Conservation (phyloP, 345 rosid species). For the Trapa bicornis region DNA sequence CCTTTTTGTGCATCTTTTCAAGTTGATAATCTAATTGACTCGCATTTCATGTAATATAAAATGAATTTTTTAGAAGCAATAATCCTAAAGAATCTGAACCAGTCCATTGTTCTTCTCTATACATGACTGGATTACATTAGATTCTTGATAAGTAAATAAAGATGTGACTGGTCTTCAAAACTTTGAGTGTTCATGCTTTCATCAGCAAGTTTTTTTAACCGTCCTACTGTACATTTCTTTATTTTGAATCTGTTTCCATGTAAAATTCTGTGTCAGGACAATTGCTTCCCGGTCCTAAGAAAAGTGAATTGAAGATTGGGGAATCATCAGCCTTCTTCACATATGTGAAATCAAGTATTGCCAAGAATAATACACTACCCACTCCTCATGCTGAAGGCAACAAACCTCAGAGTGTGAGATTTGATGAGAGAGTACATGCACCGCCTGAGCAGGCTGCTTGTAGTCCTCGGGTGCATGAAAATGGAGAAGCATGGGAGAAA, state of each 20-base stretch:
- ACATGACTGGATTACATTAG: background rate
- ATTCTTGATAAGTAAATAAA: no score
- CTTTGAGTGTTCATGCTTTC: background rate
- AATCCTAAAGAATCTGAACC: background rate
- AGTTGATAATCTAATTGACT: background rate
- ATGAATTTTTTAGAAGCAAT: background rate
- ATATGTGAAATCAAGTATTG: constrained; percentile 57
- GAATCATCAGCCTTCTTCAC: constrained; percentile 95
- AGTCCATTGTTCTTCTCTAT: background rate
- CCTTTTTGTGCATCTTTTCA: background rate
- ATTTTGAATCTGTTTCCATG: constrained; percentile 1
- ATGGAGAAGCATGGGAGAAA: constrained; percentile 41
- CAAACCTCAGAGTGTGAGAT: constrained; percentile 14
- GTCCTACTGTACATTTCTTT: background rate
- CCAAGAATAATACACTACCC: constrained; percentile 19
- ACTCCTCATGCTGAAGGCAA: constrained; percentile 15
- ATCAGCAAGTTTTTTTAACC: no score
- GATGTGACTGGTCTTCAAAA: background rate
- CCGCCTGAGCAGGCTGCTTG: constrained; percentile 19
- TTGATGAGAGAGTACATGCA: constrained; percentile 24
- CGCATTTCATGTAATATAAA: background rate
- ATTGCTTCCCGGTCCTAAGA: constrained; percentile 54
- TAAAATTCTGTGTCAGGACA: constrained; percentile 35
- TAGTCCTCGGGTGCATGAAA: constrained; percentile 29
- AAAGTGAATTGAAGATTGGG: constrained; percentile 64